These are phyloP conservation scores for Trametes meyenii DNA, from an alignment of 768 basidiomycete species.

Conservation along the genomic window DNA sequence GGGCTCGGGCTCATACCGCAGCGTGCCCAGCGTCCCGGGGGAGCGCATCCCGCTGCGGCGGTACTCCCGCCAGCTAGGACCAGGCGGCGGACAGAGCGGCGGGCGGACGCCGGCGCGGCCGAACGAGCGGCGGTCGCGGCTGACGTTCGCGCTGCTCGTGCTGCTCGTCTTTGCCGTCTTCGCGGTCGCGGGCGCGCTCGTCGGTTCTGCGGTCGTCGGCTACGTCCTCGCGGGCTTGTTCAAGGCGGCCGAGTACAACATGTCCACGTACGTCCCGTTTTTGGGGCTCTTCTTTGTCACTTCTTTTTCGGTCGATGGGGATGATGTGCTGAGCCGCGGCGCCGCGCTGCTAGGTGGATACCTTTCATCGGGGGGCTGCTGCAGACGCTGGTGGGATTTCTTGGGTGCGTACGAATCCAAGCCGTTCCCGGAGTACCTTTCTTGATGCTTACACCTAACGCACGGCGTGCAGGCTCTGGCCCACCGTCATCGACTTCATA, in stretches of 20 bases:
- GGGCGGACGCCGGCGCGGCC: conserved; percentile 23
- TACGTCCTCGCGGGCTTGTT: conserved; percentile 44
- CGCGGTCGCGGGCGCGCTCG: conserved; percentile 42
- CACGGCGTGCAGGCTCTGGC: conserved; percentile 40
- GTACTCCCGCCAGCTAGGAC: conserved; percentile 5
- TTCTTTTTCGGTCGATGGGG: background rate
- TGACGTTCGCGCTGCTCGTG: conserved; percentile 45
- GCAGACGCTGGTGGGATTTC: conserved; percentile 42
- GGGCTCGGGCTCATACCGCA: conserved; percentile 12
- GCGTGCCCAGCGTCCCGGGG: conserved; percentile 14
- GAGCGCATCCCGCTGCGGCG: conserved; percentile 24
- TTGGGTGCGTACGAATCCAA: conserved; percentile 36
- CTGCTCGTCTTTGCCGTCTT: conserved; percentile 38
- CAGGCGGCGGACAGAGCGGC: background rate
- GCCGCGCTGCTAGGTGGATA: no score
- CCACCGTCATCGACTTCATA: conserved; percentile 45
- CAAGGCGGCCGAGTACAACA: conserved; percentile 40
- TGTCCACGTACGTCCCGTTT: conserved; percentile 42
- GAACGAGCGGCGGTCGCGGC: conserved; percentile 42
- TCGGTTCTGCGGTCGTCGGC: conserved; percentile 43
- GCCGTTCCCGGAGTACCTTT: background rate
- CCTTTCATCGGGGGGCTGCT: conserved; percentile 47
- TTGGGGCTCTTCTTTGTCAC: background rate
- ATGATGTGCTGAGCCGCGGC: background rate
- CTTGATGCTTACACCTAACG: no score